Evolutionary conservation across 768 basidiomycete genomes (phyloP).

Genomic region (Tulasnella sp.): DNA sequence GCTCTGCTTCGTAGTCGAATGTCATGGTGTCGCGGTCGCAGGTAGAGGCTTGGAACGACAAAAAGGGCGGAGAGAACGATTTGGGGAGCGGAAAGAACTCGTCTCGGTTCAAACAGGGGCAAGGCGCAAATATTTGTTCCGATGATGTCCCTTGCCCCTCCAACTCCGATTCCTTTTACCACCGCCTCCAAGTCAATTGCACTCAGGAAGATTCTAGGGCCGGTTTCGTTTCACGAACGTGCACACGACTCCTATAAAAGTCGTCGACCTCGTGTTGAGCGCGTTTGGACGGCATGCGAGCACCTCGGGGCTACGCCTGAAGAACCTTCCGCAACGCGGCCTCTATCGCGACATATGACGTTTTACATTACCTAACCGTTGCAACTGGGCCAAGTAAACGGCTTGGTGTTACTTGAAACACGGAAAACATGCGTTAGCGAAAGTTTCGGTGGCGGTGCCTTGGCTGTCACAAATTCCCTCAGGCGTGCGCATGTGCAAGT

Average conservation of each 20-base stretch:
- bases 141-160: not conserved
- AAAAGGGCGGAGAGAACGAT: not conserved
- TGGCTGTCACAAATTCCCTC: not conserved
- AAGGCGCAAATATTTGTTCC: not conserved
- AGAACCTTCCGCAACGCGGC: no score
- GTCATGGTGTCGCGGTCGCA: not conserved
- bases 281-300: no score
- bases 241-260: no score
- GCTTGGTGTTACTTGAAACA: not conserved
- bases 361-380: no score
- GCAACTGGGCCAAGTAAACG: no score
- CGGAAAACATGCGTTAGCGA: not conserved
- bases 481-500: not conserved
- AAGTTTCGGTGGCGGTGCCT: not conserved
- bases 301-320: no score
- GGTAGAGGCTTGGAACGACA: not conserved
- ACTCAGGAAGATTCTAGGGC: not conserved
- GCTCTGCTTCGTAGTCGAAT: constrained; percentile 8
- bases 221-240: no score
- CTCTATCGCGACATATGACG: no score
- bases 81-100: not conserved
- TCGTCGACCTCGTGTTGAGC: no score
- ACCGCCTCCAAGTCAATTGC: not conserved
- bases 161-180: not conserved
- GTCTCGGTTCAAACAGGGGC: not conserved